Evolutionary conservation across 305 asterid genomes (phyloP).

Genomic region (Fraxinus ornus): DNA sequence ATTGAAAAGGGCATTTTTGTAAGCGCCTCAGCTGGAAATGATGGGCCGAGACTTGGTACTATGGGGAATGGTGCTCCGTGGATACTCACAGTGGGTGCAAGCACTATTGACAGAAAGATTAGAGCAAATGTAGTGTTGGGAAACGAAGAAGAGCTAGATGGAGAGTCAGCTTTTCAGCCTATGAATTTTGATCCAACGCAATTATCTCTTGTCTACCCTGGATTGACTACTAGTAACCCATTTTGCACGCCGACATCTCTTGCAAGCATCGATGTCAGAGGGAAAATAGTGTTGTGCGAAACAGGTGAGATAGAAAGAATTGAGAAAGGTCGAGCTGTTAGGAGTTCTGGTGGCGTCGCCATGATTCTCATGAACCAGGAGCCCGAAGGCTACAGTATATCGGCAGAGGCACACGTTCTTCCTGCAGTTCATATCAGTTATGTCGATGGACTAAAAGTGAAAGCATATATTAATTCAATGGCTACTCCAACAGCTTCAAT

Average conservation of each 20-base stretch:
- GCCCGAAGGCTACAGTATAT: too few species aligned
- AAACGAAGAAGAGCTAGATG: not conserved
- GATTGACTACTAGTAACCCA: not conserved
- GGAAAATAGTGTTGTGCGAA: slow-evolving; percentile 35
- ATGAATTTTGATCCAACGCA: not conserved
- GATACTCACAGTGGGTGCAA: not conserved
- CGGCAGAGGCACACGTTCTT: too few species aligned
- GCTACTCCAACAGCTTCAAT: too few species aligned
- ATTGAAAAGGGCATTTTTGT: not conserved
- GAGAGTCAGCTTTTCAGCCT: not conserved
- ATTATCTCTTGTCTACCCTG: slow-evolving; percentile 10
- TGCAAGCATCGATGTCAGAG: slow-evolving; percentile 15
- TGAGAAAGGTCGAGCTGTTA: not conserved
- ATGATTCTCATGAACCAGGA: too few species aligned
- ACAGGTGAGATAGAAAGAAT: not conserved
- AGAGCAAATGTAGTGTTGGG: not conserved
- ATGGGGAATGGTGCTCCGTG: not conserved
- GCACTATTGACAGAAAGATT: not conserved
- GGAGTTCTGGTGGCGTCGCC: too few species aligned
- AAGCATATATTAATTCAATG: too few species aligned
- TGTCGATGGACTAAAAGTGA: too few species aligned
- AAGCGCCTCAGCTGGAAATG: not conserved
- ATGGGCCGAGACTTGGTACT: not conserved
- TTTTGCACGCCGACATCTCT: slow-evolving; percentile 23
- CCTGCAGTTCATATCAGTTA: too few species aligned